These are phyloP conservation scores for Jamesozyma spencerorum DNA, from an alignment of 805 yeast genomes.

Conservation along the genomic window DNA sequence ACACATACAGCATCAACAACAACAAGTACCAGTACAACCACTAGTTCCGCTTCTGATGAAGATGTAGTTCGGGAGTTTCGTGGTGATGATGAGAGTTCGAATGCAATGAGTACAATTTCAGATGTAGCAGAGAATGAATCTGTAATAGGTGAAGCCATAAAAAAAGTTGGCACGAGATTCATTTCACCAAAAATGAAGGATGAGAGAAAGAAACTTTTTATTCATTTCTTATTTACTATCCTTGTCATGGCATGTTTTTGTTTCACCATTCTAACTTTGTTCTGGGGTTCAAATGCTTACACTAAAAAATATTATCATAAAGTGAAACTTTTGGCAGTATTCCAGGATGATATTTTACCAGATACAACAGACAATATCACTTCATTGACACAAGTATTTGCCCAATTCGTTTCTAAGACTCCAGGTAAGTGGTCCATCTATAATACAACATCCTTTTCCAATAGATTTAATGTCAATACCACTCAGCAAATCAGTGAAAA, in stretches of 20 bases:
- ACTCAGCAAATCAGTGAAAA: conserved; percentile 27
- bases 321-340: conserved; percentile 27
- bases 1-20: too few species aligned
- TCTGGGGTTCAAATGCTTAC: conserved; percentile 32
- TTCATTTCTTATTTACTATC: conserved; percentile 6
- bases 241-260: conserved; percentile 17
- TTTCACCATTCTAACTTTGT: conserved; percentile 21
- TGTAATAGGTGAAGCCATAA: neutral
- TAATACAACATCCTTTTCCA: conserved; percentile 19
- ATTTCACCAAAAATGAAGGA: conserved; percentile 9
- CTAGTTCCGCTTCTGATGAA: too few species aligned
- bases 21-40: too few species aligned
- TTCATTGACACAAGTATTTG: conserved; percentile 6
- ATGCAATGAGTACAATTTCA: too few species aligned
- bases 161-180: conserved; percentile 8
- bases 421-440: conserved; percentile 26
- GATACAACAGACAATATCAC: conserved; percentile 1
- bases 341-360: conserved; percentile 23
- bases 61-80: too few species aligned
- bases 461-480: conserved; percentile 12
- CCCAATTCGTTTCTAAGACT: conserved; percentile 8
- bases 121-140: neutral
- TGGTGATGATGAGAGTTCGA: too few species aligned
- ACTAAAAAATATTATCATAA: conserved; percentile 17
- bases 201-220: conserved; percentile 7